These are phyloP conservation scores for Didymella arachidicola DNA, from an alignment of 2,329 filamentous ascomycete genomes.

Conservation along the genomic window DNA sequence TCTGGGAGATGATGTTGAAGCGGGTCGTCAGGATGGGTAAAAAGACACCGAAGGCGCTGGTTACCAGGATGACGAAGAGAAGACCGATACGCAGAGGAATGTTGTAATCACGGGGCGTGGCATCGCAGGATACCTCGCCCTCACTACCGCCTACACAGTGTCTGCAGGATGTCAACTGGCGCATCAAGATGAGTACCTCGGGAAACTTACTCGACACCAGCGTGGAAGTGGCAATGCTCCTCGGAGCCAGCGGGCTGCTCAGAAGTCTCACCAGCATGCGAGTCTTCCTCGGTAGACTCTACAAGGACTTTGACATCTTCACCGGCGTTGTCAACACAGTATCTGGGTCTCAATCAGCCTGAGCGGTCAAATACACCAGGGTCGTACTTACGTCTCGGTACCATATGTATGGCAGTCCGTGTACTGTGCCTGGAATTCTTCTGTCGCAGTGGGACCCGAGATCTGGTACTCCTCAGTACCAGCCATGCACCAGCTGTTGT, in stretches of 20 bases:
- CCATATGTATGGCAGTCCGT: slow-evolving; percentile 72
- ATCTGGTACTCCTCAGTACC: slow-evolving; percentile 55
- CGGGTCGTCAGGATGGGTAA: slow-evolving; percentile 69
- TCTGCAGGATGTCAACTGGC: slow-evolving; percentile 47
- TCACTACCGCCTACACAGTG: slow-evolving; percentile 66
- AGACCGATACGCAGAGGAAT: slow-evolving; percentile 73
- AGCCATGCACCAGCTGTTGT: slow-evolving; percentile 54
- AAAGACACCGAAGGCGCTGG: slow-evolving; percentile 74
- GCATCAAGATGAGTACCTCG: too few species aligned
- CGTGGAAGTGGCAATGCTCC: slow-evolving; percentile 72
- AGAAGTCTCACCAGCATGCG: slow-evolving; percentile 24
- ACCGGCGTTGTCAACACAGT: slow-evolving; percentile 67
- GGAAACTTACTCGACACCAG: slow-evolving; percentile 71
- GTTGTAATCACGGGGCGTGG: slow-evolving; percentile 67
- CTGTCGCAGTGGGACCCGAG: slow-evolving; percentile 62
- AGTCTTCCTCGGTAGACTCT: slow-evolving; percentile 42
- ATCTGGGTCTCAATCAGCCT: slow-evolving; percentile 54
- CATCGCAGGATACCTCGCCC: slow-evolving; percentile 55
- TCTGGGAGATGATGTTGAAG: slow-evolving; percentile 61
- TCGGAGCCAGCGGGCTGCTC: slow-evolving; percentile 31
- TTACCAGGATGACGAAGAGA: slow-evolving; percentile 74
- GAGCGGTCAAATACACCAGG: too few species aligned
- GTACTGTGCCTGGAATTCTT: slow-evolving; percentile 66
- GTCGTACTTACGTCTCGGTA: slow-evolving; percentile 59
- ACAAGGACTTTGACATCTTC: slow-evolving; percentile 66